Base-by-base conservation (phyloP, 805 yeast genomes). In the Saturnispora quitensis region DNA sequence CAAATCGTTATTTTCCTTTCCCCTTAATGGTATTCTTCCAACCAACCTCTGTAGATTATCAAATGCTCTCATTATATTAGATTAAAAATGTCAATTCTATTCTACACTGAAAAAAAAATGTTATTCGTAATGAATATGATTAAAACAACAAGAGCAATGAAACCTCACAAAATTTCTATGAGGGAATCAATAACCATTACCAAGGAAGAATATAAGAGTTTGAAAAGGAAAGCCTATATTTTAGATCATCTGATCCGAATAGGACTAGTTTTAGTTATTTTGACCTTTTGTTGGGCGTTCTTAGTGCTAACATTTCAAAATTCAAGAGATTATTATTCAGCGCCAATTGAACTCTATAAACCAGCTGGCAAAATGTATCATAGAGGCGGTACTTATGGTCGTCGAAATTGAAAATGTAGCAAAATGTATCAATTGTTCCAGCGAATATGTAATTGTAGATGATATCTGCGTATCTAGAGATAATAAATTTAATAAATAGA, bases 361-460 rank as follows among this genome's bases (percentile, higher is more conserved):
- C 45, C 20, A 40, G n/a, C n/a, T 12, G 56, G 56, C 1, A 42
- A 54, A 24, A 17, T 50, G 33, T 55, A 55, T 28, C 58, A 55
- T 40, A 48, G 58, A 34, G 58, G 56, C 3, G 54, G 55, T 6
- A 45, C 34, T 40, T 51, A 56, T 28, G 58, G 58, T 8, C 42
- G 42, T 4, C 42, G 25, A 18, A 38, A 38, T 38, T 38, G 17
- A 38, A 18, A 10, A 38, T 17, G 9, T 18, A n/a, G 31, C 8
- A 10, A 27, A 20, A 17, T 1, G 15, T 31, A 18, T n/a, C 15
- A 24, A 25, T 25, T 25, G 9, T 25, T 8, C 7, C 4, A 25
- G 9, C 28, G 9, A 22, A 3, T 22, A 25, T 25, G 28, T 25
- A 25, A 25, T 25, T 25, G 9, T 8, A 25, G 10, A 25, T 25